phyloP scores from a whole-genome alignment of 345 rosid species.

The Cochlearia excelsa region DNA sequence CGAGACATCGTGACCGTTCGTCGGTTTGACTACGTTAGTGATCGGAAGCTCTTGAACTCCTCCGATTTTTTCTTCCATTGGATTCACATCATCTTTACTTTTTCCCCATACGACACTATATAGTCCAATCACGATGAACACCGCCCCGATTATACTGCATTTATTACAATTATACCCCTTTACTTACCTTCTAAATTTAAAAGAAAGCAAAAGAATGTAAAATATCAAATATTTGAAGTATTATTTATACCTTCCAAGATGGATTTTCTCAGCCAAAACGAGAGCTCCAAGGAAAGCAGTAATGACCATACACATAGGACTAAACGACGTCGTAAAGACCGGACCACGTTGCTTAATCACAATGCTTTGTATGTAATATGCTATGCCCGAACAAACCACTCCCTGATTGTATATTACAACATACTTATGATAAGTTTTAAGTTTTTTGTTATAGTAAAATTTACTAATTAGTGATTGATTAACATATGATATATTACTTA shows the following conservation, averaged over 20 bases:
- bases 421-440: too few relatives aligned
- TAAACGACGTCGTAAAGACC: conserved; percentile 74
- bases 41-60: conserved; percentile 50
- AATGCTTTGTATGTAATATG: conserved; percentile 75
- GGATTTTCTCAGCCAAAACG: conserved; percentile 62
- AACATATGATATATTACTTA: conserved; percentile 29
- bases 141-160: conserved; percentile 74
- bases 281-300: conserved; percentile 65
- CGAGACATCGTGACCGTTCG: conserved; percentile 25
- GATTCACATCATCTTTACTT: conserved; percentile 50
- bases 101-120: conserved; percentile 93
- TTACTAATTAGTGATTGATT: too few relatives aligned
- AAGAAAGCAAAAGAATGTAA: too few relatives aligned
- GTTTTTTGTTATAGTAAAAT: neutral
- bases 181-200: neutral
- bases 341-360: conserved; percentile 71
- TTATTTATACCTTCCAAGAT: conserved; percentile 70
- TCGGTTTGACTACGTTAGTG: conserved; percentile 33
- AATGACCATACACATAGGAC: conserved; percentile 85
- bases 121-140: conserved; percentile 67
- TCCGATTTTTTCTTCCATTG: conserved; percentile 35
- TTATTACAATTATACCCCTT: neutral
- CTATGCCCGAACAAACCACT: conserved; percentile 82
- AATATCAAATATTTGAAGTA: too few relatives aligned
- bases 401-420: conserved; percentile 46